phyloP scores from a whole-genome alignment of 139 green algal species.

The Picochlorum sp. region DNA sequence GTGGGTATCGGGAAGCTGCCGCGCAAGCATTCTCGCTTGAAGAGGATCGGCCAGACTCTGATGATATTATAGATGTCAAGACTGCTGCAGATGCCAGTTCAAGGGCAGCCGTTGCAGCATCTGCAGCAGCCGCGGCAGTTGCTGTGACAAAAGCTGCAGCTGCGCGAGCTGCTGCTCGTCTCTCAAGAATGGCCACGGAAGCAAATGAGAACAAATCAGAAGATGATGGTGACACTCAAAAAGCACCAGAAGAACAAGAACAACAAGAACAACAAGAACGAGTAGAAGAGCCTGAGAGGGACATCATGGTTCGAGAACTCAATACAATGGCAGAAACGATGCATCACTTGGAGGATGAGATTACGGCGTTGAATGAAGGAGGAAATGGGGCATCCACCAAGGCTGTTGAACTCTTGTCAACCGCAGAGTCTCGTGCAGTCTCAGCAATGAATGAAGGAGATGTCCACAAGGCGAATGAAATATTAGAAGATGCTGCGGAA shows the following conservation, averaged over 20 bases:
- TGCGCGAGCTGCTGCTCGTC: conserved; percentile 52
- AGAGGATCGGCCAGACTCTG: not conserved
- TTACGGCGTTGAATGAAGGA: conserved; percentile 2
- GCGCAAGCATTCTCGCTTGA: not conserved
- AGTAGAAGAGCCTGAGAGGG: conserved; percentile 1
- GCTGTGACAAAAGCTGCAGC: conserved; percentile 80
- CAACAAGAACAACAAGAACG: too few relatives aligned
- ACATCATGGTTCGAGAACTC: conserved; percentile 4
- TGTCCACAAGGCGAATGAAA: conserved; percentile 12
- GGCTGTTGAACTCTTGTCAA: conserved; percentile 8
- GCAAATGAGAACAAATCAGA: not conserved
- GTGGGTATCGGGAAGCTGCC: conserved; percentile 51
- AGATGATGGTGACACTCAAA: not conserved
- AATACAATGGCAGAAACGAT: conserved; percentile 16
- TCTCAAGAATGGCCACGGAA: conserved; percentile 8
- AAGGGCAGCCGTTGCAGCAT: conserved; percentile 75
- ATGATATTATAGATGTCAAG: conserved; percentile 73
- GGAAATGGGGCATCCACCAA: not conserved
- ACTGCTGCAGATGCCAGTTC: conserved; percentile 70
- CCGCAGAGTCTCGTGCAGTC: conserved; percentile 12
- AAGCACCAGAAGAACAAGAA: not conserved
- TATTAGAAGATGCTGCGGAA: conserved; percentile 10
- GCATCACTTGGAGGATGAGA: conserved; percentile 19
- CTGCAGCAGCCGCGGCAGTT: conserved; percentile 67
- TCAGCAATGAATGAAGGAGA: conserved; percentile 11